Base-by-base conservation (phyloP, 257 asterid genomes). In the Solanum pennellii region DNA sequence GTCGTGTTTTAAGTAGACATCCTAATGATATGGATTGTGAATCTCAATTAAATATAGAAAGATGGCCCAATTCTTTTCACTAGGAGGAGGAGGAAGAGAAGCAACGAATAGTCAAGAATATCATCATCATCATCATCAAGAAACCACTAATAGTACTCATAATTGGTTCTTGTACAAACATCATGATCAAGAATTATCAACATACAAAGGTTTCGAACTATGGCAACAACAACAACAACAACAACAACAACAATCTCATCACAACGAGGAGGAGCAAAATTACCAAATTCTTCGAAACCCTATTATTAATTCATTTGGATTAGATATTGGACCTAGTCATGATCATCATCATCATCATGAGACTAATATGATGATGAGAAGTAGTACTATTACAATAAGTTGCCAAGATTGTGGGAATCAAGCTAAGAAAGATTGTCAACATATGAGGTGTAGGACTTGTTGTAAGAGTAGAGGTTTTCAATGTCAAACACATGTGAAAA, bases 331-430 rank as follows among this genome's bases (percentile, higher is more conserved):
- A 1, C 68, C 44, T 72, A 72, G 49, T 74, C 29, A 73, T 71
- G 12, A 69, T 33, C 23, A 72, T 72, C 25, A 31, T 71, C 42
- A 45, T 13, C 59, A 25, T 23, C 65, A 42, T 23, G 77, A 37
- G 44, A 62, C 20, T 5, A 39, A 39, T 76, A 44, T 73, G 62
- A 89, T 83, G 85, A 91, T 88, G 93, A 91, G 89, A 23, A 89
- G 90, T 4, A 83, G 42, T 41, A 74, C 9, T 20, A 31, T 33
- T 16, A 89, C 87, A 35, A 44, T 92, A 3, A 93, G 87, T 88
- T 94, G 97, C 23, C 94, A 93, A 60, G 97, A 94, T 16, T 94
- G 97, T 73, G 97, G 97, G 21, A 94, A 94, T 85, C 97, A 92
- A 66, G 94, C 97, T 1, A 94, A 94, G 91, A 94, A 93, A 69